These are phyloP conservation scores for Neocallimastix lanati DNA, from an alignment of 192 early-diverging fungal species.

Conservation along the genomic window DNA sequence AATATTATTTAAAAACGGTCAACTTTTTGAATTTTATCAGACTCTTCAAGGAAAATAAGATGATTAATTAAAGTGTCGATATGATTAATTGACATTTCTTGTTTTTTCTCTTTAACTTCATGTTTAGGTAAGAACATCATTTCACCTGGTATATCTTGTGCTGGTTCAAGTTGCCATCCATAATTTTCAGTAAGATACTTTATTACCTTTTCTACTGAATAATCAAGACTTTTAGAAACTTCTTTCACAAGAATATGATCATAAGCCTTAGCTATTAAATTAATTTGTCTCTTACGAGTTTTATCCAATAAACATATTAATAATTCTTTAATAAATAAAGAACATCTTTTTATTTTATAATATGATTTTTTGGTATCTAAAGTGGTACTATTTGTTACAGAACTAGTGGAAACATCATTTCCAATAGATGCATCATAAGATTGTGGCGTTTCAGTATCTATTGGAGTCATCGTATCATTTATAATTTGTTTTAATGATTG, in stretches of 20 bases:
- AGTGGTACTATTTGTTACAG: too few relatives aligned
- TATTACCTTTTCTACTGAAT: not conserved
- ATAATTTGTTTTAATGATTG: too few relatives aligned
- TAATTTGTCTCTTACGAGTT: not conserved
- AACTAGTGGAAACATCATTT: too few relatives aligned
- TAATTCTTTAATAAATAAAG: not conserved
- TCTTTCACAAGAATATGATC: not conserved
- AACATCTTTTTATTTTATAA: not conserved
- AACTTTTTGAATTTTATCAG: not conserved
- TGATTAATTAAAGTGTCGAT: not conserved
- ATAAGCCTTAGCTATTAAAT: not conserved
- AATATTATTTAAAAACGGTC: not conserved
- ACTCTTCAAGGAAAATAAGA: not conserved
- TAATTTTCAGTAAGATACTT: not conserved
- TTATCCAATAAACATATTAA: not conserved
- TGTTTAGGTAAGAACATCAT: not conserved
- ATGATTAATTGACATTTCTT: not conserved
- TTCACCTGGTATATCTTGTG: not conserved
- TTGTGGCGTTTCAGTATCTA: not conserved
- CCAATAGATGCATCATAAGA: not conserved
- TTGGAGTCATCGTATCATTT: not conserved
- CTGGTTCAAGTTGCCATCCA: not conserved
- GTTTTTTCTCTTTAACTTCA: not conserved
- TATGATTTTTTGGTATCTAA: not conserved
- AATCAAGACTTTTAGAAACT: not conserved